Evolutionary conservation across 768 basidiomycete genomes (phyloP), one percentile per base, ranked within the genome.

Genomic region (Xerocomus spinulosus): DNA sequence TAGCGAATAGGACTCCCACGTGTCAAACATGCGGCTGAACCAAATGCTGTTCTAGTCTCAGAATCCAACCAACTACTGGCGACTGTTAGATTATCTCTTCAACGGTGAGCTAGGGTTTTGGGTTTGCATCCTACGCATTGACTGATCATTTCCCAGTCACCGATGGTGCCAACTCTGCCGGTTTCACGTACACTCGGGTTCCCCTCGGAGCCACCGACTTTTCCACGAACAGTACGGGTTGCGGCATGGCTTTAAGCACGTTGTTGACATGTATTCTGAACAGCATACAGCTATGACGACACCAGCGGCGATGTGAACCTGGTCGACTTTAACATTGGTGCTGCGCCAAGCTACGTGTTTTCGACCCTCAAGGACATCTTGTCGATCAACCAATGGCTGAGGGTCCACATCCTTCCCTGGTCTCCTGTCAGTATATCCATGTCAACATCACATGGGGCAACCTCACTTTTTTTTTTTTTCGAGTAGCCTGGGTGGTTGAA

Each of bases 401-500:
- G 72, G 54, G 68, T 85, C 17, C 81, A 85, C 51, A 51, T 85
- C 6, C 43, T 83, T 14, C 83, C 87, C 5, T 89, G 87, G 87
- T 86, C 85, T 23, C 84, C 85, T 3, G 86, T 86, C 60, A 51
- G 77, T 67, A 21, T 6, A 3, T 20, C 17, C 9, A 5, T n/a
- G 25, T 2, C n/a, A 20, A 13, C 14, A 14, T 21, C 2, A 28
- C 15, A 15, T 28, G n/a, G 9, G 28, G 5, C 6, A 25, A 34
- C 15, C 49, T 21, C 38, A 51, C 44, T 50, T 14, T 4, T 1
- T 28, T 21, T 36, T 52, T 43, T 50, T 14, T 4, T 1, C 28
- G 20, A 37, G 33, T 48, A 87, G 85, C 87, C 87, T 9, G 83
- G 70, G 4, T 90, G 87, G 87, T 87, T 87, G 85, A 89, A 89